Conservation (phyloP, 176 grass and related monocot genomes). For the Melocanna baccifera region DNA sequence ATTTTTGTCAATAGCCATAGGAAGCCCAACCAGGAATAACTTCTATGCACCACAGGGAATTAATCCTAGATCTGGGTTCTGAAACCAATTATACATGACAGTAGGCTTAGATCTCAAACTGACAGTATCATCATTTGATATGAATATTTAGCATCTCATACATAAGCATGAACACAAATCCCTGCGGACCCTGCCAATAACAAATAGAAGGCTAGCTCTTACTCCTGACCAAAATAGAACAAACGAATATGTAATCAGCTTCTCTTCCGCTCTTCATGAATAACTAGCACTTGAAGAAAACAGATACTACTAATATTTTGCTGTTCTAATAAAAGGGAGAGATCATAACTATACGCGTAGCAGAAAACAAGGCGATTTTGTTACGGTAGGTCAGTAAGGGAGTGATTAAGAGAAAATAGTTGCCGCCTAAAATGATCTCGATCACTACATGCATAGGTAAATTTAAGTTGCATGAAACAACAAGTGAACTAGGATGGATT, state of each 20-base stretch:
- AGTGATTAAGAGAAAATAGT: background rate
- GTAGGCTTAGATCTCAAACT: conserved; percentile 1
- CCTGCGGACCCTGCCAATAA: background rate
- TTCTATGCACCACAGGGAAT: background rate
- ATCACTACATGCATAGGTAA: background rate
- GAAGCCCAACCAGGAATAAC: background rate
- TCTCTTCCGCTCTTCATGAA: no score
- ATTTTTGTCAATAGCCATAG: background rate
- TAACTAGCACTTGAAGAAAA: background rate
- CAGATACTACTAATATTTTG: background rate
- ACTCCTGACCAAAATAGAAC: background rate
- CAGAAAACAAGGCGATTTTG: background rate
- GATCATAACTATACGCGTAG: background rate
- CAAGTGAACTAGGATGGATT: background rate
- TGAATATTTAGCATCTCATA: background rate
- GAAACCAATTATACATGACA: background rate
- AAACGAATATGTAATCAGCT: background rate
- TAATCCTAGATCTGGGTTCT: background rate
- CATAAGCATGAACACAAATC: background rate
- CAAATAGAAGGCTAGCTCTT: background rate
- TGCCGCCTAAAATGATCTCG: background rate
- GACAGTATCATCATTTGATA: background rate
- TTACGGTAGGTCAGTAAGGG: background rate
- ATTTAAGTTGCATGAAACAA: conserved; percentile 10
- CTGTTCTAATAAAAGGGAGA: background rate